These are phyloP conservation scores for Thecaphora thlaspeos DNA, from an alignment of 1,284 basidiomycete genomes.

Conservation along the genomic window DNA sequence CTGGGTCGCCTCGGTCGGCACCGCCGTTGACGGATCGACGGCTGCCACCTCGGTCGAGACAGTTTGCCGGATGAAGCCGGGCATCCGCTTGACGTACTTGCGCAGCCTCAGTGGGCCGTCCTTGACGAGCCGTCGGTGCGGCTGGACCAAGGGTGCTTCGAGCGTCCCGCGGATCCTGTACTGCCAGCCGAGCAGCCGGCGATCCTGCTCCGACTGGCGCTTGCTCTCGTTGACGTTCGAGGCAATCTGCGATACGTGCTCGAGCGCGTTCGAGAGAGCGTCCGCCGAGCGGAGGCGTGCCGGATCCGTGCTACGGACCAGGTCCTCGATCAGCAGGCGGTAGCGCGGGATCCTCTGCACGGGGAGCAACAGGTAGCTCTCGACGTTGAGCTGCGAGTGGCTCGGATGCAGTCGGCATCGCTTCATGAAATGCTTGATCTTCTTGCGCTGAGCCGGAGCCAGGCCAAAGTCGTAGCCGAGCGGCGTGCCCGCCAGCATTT, in stretches of 20 bases:
- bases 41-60: conserved; percentile 4
- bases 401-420: conserved; percentile 63
- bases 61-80: conserved; percentile 66
- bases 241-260: conserved; percentile 47
- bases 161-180: conserved; percentile 83
- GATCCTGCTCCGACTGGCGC: conserved; percentile 58
- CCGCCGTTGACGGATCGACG: neutral
- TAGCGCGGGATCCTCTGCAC: conserved; percentile 96
- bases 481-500: conserved; percentile 4
- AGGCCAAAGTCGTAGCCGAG: conserved; percentile 13
- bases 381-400: conserved; percentile 94
- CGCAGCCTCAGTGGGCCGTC: conserved; percentile 74
- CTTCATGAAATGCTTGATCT: conserved; percentile 51
- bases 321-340: conserved; percentile 67
- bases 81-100: conserved; percentile 83
- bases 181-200: conserved; percentile 67
- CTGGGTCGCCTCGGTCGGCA: neutral
- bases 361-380: conserved; percentile 89
- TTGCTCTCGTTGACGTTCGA: conserved; percentile 56
- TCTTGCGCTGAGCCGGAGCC: conserved; percentile 36
- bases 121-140: conserved; percentile 72
- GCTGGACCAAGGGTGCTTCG: conserved; percentile 93
- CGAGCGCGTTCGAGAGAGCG: conserved; percentile 39
- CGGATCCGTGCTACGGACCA: conserved; percentile 45
- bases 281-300: conserved; percentile 23